Conservation (phyloP, 2,329 filamentous ascomycete species). For the Verticillium alfalfae region DNA sequence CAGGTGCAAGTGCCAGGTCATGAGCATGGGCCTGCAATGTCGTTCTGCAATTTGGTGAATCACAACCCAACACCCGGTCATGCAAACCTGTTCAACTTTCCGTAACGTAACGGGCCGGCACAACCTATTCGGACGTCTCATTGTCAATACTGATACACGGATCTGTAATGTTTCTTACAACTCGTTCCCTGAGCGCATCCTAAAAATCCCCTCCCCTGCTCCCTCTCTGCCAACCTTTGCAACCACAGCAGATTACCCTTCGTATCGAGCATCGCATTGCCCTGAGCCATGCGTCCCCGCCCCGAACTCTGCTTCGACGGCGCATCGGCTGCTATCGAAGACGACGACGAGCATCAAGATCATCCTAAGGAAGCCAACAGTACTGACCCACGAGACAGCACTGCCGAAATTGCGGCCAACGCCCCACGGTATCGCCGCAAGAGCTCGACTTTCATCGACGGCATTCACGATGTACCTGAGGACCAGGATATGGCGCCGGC, state of each 20-base stretch:
- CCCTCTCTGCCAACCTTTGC: background rate
- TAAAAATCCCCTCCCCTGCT: background rate
- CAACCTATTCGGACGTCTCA: background rate
- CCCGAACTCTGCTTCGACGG: constrained; percentile 11
- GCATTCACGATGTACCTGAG: constrained; percentile 87
- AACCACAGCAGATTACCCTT: too few species aligned
- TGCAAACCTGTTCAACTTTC: background rate
- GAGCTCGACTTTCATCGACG: constrained; percentile 95
- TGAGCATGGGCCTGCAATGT: background rate
- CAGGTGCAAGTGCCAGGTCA: background rate
- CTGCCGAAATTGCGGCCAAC: constrained; percentile 86
- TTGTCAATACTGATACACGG: background rate
- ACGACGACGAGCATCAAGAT: background rate
- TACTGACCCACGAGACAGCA: constrained; percentile 45
- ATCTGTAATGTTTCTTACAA: too few species aligned
- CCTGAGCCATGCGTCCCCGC: constrained; percentile 1
- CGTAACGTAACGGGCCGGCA: background rate
- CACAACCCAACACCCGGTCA: background rate
- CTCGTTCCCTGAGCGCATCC: too few species aligned
- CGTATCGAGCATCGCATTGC: background rate
- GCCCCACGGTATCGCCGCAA: constrained; percentile 85
- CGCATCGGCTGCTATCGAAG: background rate
- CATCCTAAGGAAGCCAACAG: background rate
- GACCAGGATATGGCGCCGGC: constrained; percentile 82
- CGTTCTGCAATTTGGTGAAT: background rate